Evolutionary conservation across 805 yeast genomes (phyloP), one percentile per base, ranked within the genome.

Genomic region (Cyberlindnera suaveolens): DNA sequence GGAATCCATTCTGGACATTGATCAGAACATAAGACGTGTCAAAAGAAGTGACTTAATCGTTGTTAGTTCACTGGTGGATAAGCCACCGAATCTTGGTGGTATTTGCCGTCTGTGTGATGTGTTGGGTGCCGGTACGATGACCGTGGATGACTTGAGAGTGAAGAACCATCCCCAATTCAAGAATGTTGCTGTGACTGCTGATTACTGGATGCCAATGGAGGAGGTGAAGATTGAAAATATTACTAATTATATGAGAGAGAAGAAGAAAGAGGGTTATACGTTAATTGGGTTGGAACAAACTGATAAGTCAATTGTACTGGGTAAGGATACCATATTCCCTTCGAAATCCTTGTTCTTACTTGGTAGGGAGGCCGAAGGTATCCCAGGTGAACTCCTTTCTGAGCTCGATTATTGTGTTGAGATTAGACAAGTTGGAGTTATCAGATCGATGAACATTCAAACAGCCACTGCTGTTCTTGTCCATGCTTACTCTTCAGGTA

Each of bases 401-500:
- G 91, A 85, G 56, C 67, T 91, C 29, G 97, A 90, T 58, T 68
- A 81, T 51, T 90, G 96, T 60, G 78, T 91, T 34, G 96, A 90
- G 57, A 90, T 90, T 53, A 86, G 88, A 58, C 98, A 90, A 60
- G 82, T 79, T 34, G 98, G 98, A 14, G 89, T 90, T 15, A 80
- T 91, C 34, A 72, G 98, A 52, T 89, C 96, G 1, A 90, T 90
- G 98, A 90, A 90, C 57, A 90, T 90, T 48, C 98, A 90, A 65
- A 90, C 97, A 0, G 98, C 97, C 1, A 82, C 97, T 1, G 98
- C 97, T 0, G 89, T 90, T 17, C 78, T 90, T 40, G 96, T 89
- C 6, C 95, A 90, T 63, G 93, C 96, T 0, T 90, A 91, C 56
- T 80, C 95, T 1, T 49, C 58, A 2, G 38, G 40, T 5, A 20